Conservation (phyloP, 441 rosid genomes). For the Manihot esculenta region DNA sequence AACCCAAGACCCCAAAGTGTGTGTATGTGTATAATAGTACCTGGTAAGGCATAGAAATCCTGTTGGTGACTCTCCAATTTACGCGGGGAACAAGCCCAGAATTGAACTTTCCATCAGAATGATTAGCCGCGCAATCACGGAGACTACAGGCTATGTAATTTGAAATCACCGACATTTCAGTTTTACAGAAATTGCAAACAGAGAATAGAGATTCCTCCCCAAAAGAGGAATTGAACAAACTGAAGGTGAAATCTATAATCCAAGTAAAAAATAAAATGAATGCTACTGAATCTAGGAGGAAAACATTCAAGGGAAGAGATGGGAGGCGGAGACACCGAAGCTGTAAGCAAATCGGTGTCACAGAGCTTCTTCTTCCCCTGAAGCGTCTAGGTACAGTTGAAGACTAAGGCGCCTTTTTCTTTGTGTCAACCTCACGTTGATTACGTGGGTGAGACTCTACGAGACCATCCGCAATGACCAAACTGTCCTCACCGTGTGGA, state of each 20-base stretch:
- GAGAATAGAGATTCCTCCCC: neutral
- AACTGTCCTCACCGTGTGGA: no score
- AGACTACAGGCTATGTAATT: slow-evolving; percentile 28
- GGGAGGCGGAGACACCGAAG: slow-evolving; percentile 48
- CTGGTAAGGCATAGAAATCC: slow-evolving; percentile 38
- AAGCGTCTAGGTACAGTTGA: neutral
- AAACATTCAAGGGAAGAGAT: neutral
- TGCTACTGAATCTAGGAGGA: neutral
- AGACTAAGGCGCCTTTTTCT: slow-evolving; percentile 11
- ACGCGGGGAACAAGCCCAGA: slow-evolving; percentile 7
- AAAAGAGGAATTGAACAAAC: neutral
- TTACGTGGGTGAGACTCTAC: neutral
- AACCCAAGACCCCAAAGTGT: neutral
- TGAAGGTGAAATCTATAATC: neutral
- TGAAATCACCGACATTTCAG: slow-evolving; percentile 47
- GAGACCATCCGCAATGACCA: no score
- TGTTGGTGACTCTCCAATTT: slow-evolving; percentile 21
- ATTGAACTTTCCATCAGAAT: slow-evolving; percentile 18
- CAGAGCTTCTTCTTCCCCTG: neutral
- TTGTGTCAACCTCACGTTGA: slow-evolving; percentile 8
- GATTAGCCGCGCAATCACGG: slow-evolving; percentile 18
- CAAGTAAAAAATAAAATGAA: neutral
- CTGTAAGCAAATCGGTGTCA: slow-evolving; percentile 1
- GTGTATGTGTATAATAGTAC: slow-evolving; percentile 27
- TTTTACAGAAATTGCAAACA: neutral